Percentiles rank a stretch among this genome's conserved stretches.
Conservation (phyloP, 1,284 basidiomycete genomes). For the Lentinus polychrous region DNA sequence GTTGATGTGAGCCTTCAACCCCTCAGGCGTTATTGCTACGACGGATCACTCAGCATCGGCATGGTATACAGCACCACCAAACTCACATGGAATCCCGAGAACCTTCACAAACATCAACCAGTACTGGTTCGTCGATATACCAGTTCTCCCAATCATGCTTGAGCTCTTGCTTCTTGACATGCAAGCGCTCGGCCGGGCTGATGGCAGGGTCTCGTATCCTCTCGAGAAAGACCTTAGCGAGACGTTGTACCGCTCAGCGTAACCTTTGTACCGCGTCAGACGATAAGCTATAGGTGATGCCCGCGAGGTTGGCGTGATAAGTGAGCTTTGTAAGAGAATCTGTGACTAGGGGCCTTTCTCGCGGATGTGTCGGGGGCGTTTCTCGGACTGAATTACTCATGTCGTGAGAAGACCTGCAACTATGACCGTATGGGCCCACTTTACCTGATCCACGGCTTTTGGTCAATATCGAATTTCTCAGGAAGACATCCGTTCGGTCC, state of each 20-base stretch:
- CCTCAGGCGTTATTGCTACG: slow-evolving; percentile 63
- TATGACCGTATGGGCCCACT: slow-evolving; percentile 4
- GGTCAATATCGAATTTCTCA: slow-evolving; percentile 78
- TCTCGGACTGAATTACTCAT: slow-evolving; percentile 45
- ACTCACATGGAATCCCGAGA: slow-evolving; percentile 69
- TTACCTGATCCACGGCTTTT: slow-evolving; percentile 57
- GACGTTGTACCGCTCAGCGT: slow-evolving; percentile 73
- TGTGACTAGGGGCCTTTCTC: slow-evolving; percentile 70
- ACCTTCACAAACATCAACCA: slow-evolving; percentile 84
- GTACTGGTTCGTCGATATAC: slow-evolving; percentile 74
- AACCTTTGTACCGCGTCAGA: slow-evolving; percentile 66
- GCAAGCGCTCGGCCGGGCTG: slow-evolving; percentile 67
- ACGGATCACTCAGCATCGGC: slow-evolving; percentile 1
- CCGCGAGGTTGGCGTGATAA: slow-evolving; percentile 92
- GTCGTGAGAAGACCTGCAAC: slow-evolving; percentile 6
- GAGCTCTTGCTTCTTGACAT: slow-evolving; percentile 73
- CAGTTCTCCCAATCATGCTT: slow-evolving; percentile 83
- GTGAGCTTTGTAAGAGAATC: slow-evolving; percentile 89
- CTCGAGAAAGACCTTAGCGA: slow-evolving; percentile 73
- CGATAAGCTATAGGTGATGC: slow-evolving; percentile 73
- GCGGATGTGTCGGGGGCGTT: slow-evolving; percentile 70
- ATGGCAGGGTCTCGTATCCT: slow-evolving; percentile 67
- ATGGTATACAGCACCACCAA: background rate
- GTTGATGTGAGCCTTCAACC: slow-evolving; percentile 64
- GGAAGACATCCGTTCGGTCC: slow-evolving; percentile 88